Percentiles rank a stretch among this genome's conserved stretches.
phyloP scores from a whole-genome alignment of 78 protist species.

The Pelomyxa schiedti region DNA sequence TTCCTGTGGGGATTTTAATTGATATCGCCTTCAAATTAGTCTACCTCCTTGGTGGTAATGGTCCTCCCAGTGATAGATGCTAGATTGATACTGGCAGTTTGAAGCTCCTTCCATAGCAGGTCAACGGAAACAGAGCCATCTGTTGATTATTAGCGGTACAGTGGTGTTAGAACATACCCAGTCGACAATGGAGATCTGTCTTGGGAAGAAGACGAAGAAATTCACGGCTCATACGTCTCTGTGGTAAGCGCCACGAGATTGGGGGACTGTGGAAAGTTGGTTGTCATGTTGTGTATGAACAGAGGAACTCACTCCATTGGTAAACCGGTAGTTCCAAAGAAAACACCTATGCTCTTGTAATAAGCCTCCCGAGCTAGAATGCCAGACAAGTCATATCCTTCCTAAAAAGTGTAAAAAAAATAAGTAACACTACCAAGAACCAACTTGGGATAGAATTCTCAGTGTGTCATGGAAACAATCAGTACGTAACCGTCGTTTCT shows the following conservation, averaged over 20 bases:
- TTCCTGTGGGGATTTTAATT: no score
- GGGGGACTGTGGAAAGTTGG: not conserved
- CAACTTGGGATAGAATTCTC: conserved; percentile 9
- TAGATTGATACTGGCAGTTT: not conserved
- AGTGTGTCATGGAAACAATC: conserved; percentile 24
- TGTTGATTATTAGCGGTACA: no score
- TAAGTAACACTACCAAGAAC: no score
- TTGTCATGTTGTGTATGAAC: not conserved
- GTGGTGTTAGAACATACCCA: no score
- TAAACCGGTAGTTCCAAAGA: not conserved
- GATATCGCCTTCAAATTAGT: no score
- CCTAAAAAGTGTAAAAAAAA: no score
- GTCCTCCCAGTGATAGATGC: not conserved
- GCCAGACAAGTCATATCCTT: conserved; percentile 29
- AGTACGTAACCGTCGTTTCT: conserved; percentile 10
- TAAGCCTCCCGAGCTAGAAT: not conserved
- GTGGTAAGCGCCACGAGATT: not conserved
- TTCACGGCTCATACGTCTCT: conserved; percentile 36
- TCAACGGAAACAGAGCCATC: conserved; percentile 51
- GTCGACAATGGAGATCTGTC: conserved; percentile 47
- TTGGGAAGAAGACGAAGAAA: conserved; percentile 38
- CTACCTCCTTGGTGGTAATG: no score
- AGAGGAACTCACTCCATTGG: not conserved
- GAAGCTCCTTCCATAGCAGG: conserved; percentile 42
- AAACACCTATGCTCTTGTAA: conserved; percentile 29